Percentiles rank a stretch among this genome's conserved stretches.
These are phyloP conservation scores for Phialophora verrucosa DNA, from an alignment of 2,329 filamentous ascomycete genomes.

Conservation along the genomic window DNA sequence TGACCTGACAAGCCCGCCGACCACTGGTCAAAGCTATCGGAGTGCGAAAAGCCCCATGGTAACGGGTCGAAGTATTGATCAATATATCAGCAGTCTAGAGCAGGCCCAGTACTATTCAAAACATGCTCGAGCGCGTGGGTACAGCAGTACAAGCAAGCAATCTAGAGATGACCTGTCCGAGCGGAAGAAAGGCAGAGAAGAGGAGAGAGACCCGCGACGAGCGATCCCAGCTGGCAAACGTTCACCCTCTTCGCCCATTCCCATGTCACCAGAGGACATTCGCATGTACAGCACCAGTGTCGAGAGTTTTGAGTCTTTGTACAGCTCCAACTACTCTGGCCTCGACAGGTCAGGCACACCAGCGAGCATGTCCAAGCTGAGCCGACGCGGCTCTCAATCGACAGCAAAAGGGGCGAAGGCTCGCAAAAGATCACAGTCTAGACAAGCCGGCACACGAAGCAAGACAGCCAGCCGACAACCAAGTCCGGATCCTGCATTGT, in stretches of 20 bases:
- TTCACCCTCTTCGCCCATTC: conserved; percentile 88
- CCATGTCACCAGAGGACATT: conserved; percentile 90
- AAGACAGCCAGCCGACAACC: conserved; percentile 45
- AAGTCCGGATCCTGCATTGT: conserved; percentile 47
- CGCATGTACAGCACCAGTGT: conserved; percentile 52
- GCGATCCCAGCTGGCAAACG: conserved; percentile 78
- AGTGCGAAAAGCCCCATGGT: conserved; percentile 60
- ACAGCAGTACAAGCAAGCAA: conserved; percentile 44
- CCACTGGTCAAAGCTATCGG: conserved; percentile 54
- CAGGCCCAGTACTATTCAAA: conserved; percentile 70
- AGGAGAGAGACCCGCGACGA: conserved; percentile 68
- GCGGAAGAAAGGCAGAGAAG: conserved; percentile 59
- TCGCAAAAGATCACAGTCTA: conserved; percentile 48
- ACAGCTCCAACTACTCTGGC: conserved; percentile 47
- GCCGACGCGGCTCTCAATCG: conserved; percentile 33
- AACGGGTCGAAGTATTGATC: conserved; percentile 72
- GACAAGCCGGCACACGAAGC: conserved; percentile 42
- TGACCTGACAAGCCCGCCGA: conserved; percentile 43
- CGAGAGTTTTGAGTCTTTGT: conserved; percentile 57
- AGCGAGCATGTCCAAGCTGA: conserved; percentile 30
- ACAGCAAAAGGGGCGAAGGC: conserved; percentile 34
- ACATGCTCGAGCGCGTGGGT: conserved; percentile 56
- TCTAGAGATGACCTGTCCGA: conserved; percentile 51
- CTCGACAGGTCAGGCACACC: conserved; percentile 39
- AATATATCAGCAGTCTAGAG: conserved; percentile 86